These are phyloP conservation scores for Chlorella sp. DNA, from an alignment of 139 green algal species.

Conservation along the genomic window DNA sequence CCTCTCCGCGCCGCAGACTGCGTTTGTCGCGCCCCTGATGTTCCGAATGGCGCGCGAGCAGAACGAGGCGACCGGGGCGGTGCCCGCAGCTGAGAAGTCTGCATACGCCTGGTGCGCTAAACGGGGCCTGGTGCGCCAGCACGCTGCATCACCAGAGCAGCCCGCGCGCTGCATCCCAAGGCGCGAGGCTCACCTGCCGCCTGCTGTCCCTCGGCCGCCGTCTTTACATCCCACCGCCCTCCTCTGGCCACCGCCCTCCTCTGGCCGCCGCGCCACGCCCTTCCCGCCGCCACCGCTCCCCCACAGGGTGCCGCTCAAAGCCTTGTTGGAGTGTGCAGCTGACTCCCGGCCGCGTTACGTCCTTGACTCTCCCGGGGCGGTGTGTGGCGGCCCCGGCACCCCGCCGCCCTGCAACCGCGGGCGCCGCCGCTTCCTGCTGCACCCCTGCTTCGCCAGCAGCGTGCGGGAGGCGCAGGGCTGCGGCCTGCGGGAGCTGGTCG, in stretches of 20 bases:
- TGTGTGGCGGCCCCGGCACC: conserved; percentile 18
- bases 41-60: conserved; percentile 39
- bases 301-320: conserved; percentile 34
- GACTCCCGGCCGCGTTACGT: conserved; percentile 21
- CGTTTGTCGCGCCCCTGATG: conserved; percentile 45
- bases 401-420: conserved; percentile 3
- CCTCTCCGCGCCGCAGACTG: neutral
- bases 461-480: conserved; percentile 36
- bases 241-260: neutral
- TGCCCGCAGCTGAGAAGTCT: conserved; percentile 50
- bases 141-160: neutral
- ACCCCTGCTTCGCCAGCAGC: conserved; percentile 51
- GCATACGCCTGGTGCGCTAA: conserved; percentile 43
- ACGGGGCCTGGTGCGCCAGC: neutral
- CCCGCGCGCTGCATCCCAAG: neutral
- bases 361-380: conserved; percentile 5
- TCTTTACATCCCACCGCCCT: neutral
- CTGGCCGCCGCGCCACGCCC: neutral
- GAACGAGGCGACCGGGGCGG: conserved; percentile 36
- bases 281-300: neutral
- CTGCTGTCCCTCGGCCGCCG: neutral
- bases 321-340: conserved; percentile 29
- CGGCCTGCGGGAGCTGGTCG: conserved; percentile 15
- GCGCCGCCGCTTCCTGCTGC: conserved; percentile 30
- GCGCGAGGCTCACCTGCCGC: neutral